These are phyloP conservation scores for Mucor circinelloides DNA, from an alignment of 371 early-diverging fungal genomes.

Conservation along the genomic window DNA sequence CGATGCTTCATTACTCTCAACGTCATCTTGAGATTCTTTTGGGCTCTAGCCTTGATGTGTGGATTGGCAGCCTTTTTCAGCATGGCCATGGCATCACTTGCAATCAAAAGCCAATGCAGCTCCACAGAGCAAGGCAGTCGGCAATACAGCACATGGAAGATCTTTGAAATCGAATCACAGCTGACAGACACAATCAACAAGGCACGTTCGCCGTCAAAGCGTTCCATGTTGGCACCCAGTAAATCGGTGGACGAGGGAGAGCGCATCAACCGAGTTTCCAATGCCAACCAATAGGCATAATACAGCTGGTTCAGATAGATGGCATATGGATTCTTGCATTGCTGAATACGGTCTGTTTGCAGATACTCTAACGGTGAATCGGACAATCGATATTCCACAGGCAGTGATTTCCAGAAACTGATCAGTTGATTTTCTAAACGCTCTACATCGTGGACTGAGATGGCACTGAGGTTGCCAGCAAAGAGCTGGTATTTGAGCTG, in stretches of 20 bases:
- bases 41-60: constrained; percentile 34
- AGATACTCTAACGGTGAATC: constrained; percentile 40
- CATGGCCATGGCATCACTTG: constrained; percentile 34
- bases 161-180: constrained; percentile 41
- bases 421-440: constrained; percentile 34
- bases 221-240: constrained; percentile 25
- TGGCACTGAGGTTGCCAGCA: constrained; percentile 23
- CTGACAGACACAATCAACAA: constrained; percentile 43
- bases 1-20: constrained; percentile 23
- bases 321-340: constrained; percentile 27
- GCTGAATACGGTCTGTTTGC: constrained; percentile 34
- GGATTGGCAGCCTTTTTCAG: constrained; percentile 28
- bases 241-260: constrained; percentile 26
- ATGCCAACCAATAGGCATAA: constrained; percentile 37
- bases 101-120: constrained; percentile 41
- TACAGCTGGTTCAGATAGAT: constrained; percentile 38
- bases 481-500: constrained; percentile 30
- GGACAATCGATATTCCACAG: constrained; percentile 27
- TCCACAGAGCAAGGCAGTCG: constrained; percentile 40
- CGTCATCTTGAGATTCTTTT: constrained; percentile 22
- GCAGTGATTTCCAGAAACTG: constrained; percentile 38
- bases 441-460: constrained; percentile 27
- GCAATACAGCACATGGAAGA: constrained; percentile 29
- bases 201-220: constrained; percentile 42
- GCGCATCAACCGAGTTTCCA: constrained; percentile 42